Conservation (phyloP, 2,329 filamentous ascomycete genomes). For the Bimuria novae-zelandiae region DNA sequence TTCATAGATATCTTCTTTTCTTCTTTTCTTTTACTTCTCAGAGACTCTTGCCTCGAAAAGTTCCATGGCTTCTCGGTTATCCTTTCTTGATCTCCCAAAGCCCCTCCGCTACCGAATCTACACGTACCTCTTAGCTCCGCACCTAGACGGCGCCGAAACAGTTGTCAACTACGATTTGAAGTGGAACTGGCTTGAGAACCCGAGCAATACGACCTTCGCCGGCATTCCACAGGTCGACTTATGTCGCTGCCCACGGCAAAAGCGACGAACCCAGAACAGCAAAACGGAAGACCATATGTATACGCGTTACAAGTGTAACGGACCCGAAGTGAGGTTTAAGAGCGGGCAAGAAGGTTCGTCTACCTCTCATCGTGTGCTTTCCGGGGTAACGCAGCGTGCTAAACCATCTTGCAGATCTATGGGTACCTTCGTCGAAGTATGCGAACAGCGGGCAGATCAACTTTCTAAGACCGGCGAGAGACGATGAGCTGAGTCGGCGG, state of each 20-base stretch:
- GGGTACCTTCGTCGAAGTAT: conserved; percentile 22
- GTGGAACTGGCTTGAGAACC: conserved; percentile 36
- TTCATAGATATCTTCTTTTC: neutral
- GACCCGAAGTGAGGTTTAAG: conserved; percentile 29
- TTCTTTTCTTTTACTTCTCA: neutral
- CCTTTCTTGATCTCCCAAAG: conserved; percentile 9
- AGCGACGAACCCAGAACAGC: conserved; percentile 7
- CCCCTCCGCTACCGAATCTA: conserved; percentile 21
- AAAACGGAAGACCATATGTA: conserved; percentile 35
- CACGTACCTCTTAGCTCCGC: conserved; percentile 26
- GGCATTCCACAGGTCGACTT: conserved; percentile 31
- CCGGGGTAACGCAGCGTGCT: too few species aligned
- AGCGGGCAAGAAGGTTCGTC: conserved; percentile 15
- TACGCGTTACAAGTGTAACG: conserved; percentile 32
- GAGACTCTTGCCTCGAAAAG: neutral
- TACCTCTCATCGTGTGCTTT: too few species aligned
- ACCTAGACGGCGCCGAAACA: conserved; percentile 41
- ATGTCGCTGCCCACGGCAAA: conserved; percentile 28
- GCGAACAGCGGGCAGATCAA: conserved; percentile 32
- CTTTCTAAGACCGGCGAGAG: conserved; percentile 32
- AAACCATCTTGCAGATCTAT: too few species aligned
- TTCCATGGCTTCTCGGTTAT: neutral
- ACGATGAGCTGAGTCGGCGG: conserved; percentile 20
- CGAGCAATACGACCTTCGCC: conserved; percentile 37
- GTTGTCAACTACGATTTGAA: conserved; percentile 42